A percentile compares a stretch with the other conserved stretches of the same genome.
Conservation (phyloP, 352 stramenopile genomes). For the Globisporangium uncinulatum region DNA sequence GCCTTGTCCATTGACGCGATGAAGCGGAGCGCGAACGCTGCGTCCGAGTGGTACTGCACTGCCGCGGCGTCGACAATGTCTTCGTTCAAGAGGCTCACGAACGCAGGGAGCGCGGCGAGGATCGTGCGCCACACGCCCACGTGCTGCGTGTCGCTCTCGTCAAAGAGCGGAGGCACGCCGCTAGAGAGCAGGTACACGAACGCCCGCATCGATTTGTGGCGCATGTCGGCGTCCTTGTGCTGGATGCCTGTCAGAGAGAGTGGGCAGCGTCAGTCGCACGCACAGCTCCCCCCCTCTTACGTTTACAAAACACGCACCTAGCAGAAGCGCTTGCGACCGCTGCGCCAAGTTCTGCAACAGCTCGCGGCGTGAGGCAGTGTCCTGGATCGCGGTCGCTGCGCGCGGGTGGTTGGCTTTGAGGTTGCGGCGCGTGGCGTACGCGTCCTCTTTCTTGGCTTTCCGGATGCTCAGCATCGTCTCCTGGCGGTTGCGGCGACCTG, state of each 20-base stretch:
- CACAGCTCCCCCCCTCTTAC: neutral
- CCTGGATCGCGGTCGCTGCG: constrained; percentile 10
- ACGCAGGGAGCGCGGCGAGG: constrained; percentile 70
- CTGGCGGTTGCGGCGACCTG: constrained; percentile 75
- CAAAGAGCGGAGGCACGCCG: constrained; percentile 78
- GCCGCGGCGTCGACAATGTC: constrained; percentile 50
- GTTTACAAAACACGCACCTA: constrained; percentile 25
- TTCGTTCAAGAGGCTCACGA: constrained; percentile 74
- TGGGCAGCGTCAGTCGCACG: neutral
- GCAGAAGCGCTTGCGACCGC: constrained; percentile 68
- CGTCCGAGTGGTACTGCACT: constrained; percentile 80
- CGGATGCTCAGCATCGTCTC: constrained; percentile 85
- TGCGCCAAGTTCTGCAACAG: constrained; percentile 76
- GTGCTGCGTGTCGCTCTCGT: constrained; percentile 81
- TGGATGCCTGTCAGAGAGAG: constrained; percentile 46
- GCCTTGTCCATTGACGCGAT: constrained; percentile 89
- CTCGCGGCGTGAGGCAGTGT: constrained; percentile 45
- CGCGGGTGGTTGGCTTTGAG: constrained; percentile 72
- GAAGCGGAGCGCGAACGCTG: constrained; percentile 81
- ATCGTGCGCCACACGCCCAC: constrained; percentile 77
- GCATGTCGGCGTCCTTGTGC: constrained; percentile 60
- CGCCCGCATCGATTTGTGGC: constrained; percentile 80
- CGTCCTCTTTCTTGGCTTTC: constrained; percentile 88
- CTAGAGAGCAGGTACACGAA: constrained; percentile 86
- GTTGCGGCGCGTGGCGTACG: constrained; percentile 81